These are phyloP conservation scores for Diaporthe citriasiana DNA, from an alignment of 2,329 filamentous ascomycete genomes.

Conservation along the genomic window DNA sequence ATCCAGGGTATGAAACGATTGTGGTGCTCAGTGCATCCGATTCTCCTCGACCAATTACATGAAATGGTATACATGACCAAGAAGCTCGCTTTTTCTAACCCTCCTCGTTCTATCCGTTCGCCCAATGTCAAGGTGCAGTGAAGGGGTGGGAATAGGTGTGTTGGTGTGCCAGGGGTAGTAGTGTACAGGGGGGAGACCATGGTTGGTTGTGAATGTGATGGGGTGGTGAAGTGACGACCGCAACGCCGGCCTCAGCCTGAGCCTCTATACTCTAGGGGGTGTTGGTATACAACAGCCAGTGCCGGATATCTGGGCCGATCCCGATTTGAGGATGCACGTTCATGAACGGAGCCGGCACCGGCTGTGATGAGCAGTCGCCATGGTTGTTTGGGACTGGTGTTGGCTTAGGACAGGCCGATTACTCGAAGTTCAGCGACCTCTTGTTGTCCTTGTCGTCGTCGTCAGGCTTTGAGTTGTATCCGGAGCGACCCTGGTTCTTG, in stretches of 20 bases:
- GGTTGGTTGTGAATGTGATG: conserved; percentile 17
- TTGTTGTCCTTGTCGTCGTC: conserved; percentile 50
- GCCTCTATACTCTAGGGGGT: conserved; percentile 36
- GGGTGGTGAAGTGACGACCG: conserved; percentile 37
- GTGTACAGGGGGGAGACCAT: conserved; percentile 29
- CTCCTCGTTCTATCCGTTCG: conserved; percentile 14
- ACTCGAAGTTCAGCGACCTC: conserved; percentile 48
- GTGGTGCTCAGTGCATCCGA: conserved; percentile 17
- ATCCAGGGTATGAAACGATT: conserved; percentile 16
- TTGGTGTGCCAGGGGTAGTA: not conserved
- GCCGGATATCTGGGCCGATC: conserved; percentile 8
- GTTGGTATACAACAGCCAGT: conserved; percentile 36
- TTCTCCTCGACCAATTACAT: conserved; percentile 20
- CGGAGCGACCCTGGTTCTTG: conserved; percentile 59
- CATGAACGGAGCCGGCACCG: conserved; percentile 22
- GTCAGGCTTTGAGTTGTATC: conserved; percentile 57
- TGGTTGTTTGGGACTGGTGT: not conserved
- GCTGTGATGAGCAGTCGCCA: conserved; percentile 31
- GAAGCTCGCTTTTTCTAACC: not conserved
- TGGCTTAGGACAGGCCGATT: conserved; percentile 41
- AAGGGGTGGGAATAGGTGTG: conserved; percentile 6
- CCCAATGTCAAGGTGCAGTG: conserved; percentile 33
- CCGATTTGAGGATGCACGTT: conserved; percentile 14
- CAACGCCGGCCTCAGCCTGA: conserved; percentile 34
- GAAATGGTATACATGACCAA: conserved; percentile 21